Evolutionary conservation across 768 basidiomycete species (phyloP), one percentile per base, ranked within the genome.

Genomic region (Mycena rebaudengoi): DNA sequence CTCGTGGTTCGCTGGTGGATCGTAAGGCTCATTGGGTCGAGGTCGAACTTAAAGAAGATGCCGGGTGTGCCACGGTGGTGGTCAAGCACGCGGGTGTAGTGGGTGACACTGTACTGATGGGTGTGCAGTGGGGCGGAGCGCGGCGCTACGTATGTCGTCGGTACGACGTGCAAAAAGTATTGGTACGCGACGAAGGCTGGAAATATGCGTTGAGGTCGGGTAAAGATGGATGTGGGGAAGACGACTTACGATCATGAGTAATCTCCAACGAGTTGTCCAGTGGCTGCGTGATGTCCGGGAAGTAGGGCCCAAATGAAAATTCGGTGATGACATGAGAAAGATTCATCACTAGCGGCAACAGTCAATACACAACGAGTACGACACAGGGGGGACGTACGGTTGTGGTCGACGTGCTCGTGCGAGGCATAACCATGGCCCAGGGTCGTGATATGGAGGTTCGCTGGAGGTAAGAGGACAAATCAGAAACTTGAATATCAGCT

Each of bases 11-110:
- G 88, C 77, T 99, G 96, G 70, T 92, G 86, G 55, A 98, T 88
- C 0, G 88, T 91, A 62, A 99, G 83, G 23, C 86, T 82, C 78
- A 99, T 85, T 0, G 96, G 95, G 73, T 99, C 97, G 35, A 98
- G 79, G 61, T 99, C 96, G 74, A 95, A 98, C 77, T 98, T 98
- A 90, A 98, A 98, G 83, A 97, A 98, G 73, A 99, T 97, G 16
- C 94, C 96, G 0, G 97, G 97, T 0, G 94, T 90, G 7, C 92
- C 94, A 16, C 82, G 78, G 66, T 92, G 87, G 72, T 94, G 91
- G 20, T 87, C 80, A 3, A 98, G 79, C 18, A 86, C 83, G 29
- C 93, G 88, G 2, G 86, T 88, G 69, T 98, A 97, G 77, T 98
- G 95, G 0, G 95, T 98, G 6, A 98, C 97, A 45, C 93, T 94